phyloP scores from a whole-genome alignment of 2,329 filamentous ascomycete genomes.

The Hypoxylon sp. region DNA sequence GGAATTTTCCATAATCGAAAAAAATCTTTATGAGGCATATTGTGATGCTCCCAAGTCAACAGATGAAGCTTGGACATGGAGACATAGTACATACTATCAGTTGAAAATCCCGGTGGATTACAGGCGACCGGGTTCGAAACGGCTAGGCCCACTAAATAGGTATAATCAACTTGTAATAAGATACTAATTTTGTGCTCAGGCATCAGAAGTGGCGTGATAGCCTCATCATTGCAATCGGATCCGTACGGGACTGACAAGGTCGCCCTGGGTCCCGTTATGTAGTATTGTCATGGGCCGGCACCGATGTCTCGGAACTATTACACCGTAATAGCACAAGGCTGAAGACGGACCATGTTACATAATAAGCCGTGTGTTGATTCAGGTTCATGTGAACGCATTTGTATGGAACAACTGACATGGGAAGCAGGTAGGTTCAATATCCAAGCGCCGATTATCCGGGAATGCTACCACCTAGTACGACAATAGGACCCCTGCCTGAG shows the following conservation, averaged over 20 bases:
- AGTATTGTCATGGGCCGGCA: constrained; percentile 1
- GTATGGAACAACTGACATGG: too few species aligned
- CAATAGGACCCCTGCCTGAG: too few species aligned
- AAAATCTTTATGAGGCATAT: too few species aligned
- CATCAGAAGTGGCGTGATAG: constrained; percentile 12
- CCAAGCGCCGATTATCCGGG: too few species aligned
- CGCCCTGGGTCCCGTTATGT: neutral
- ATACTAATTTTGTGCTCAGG: neutral
- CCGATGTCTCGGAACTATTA: constrained; percentile 20
- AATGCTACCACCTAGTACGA: too few species aligned
- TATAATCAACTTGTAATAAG: neutral
- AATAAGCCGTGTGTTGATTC: too few species aligned
- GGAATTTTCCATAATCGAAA: neutral
- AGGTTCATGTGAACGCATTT: too few species aligned
- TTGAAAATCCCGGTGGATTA: too few species aligned
- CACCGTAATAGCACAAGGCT: constrained; percentile 28
- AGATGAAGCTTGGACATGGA: too few species aligned
- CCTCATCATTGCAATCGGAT: constrained; percentile 7
- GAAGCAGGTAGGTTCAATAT: too few species aligned
- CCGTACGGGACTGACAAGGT: constrained; percentile 2
- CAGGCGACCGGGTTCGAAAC: constrained; percentile 13
- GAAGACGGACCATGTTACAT: constrained; percentile 24
- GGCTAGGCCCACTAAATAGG: constrained; percentile 6
- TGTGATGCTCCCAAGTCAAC: too few species aligned
- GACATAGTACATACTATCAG: too few species aligned